These are phyloP conservation scores for Cercophora samala DNA, from an alignment of 495 filamentous ascomycete genomes.

Conservation along the genomic window DNA sequence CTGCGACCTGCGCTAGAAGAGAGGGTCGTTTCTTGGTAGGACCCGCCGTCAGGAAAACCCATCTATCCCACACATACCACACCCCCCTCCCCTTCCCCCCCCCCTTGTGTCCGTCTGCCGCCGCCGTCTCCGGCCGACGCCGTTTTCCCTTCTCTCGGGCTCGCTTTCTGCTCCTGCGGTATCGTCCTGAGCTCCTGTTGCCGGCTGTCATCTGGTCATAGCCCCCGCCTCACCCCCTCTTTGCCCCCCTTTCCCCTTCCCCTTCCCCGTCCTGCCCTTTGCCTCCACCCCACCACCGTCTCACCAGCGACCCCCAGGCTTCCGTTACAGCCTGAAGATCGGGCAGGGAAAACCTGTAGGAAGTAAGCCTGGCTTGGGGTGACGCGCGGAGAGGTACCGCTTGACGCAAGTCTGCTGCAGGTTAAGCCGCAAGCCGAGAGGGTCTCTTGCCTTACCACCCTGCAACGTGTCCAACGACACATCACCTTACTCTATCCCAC, in stretches of 20 bases:
- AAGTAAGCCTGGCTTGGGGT: slow-evolving; percentile 30
- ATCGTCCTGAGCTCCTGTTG: slow-evolving; percentile 12
- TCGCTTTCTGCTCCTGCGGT: slow-evolving; percentile 20
- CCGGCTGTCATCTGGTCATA: slow-evolving; percentile 24
- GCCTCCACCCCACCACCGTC: slow-evolving; percentile 16
- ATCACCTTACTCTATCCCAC: slow-evolving; percentile 46
- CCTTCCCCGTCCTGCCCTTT: slow-evolving; percentile 9
- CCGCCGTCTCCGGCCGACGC: slow-evolving; percentile 7
- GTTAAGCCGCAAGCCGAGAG: slow-evolving; percentile 40
- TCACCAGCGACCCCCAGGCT: slow-evolving; percentile 32
- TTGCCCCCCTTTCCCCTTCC: slow-evolving; percentile 8
- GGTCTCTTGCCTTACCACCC: slow-evolving; percentile 48
- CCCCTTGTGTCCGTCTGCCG: slow-evolving; percentile 18
- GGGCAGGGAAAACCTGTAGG: slow-evolving; percentile 44
- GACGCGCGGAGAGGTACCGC: slow-evolving; percentile 38
- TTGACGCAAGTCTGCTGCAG: slow-evolving; percentile 45
- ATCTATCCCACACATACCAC: slow-evolving; percentile 19
- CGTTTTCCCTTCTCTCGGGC: slow-evolving; percentile 24
- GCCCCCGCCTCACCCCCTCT: slow-evolving; percentile 19
- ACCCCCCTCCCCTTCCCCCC: too few species aligned
- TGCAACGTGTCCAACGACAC: slow-evolving; percentile 57
- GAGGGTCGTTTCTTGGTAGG: not conserved
- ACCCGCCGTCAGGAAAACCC: slow-evolving; percentile 17
- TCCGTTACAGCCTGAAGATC: slow-evolving; percentile 49
- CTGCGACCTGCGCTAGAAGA: not conserved